A percentile compares a stretch with the other conserved stretches of the same genome.
Evolutionary conservation across 345 rosid species (phyloP).

Genomic region (Linum tenue): DNA sequence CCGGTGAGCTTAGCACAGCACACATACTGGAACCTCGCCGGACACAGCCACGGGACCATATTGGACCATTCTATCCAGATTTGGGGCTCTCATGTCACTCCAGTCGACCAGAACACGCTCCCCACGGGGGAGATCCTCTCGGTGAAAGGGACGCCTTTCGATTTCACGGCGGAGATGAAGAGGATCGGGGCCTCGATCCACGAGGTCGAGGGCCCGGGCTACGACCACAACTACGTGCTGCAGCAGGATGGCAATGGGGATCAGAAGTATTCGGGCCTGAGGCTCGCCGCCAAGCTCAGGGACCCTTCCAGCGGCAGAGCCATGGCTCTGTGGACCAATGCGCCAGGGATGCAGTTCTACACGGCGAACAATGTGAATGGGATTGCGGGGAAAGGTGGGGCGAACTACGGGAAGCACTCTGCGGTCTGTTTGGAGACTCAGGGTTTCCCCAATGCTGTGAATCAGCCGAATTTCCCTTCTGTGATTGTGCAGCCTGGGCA

Average conservation of each 20-base stretch:
- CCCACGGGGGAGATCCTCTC: constrained; percentile 79
- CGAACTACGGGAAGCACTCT: constrained; percentile 68
- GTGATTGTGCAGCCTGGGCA: constrained; percentile 72
- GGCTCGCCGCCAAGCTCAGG: constrained; percentile 57
- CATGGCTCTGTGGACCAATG: constrained; percentile 71
- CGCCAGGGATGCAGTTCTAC: constrained; percentile 86
- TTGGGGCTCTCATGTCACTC: constrained; percentile 72
- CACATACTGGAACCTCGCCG: constrained; percentile 91
- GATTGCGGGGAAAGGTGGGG: constrained; percentile 62
- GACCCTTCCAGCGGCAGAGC: constrained; percentile 62
- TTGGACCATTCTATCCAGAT: constrained; percentile 69
- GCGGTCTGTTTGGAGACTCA: constrained; percentile 89
- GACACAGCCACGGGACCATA: constrained; percentile 66
- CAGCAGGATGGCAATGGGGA: constrained; percentile 37
- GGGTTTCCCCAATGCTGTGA: constrained; percentile 82
- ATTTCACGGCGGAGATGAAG: constrained; percentile 69
- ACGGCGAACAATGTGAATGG: constrained; percentile 76
- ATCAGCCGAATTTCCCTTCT: constrained; percentile 70
- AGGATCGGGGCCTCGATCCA: constrained; percentile 50
- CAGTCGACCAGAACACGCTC: constrained; percentile 65
- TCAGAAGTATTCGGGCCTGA: constrained; percentile 49
- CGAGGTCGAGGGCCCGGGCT: constrained; percentile 69
- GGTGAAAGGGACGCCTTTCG: constrained; percentile 73
- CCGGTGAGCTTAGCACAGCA: constrained; percentile 88
- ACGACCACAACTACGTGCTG: constrained; percentile 82